Evolutionary conservation across 2,329 filamentous ascomycete genomes (phyloP).

Genomic region (Pyrenophora teres): DNA sequence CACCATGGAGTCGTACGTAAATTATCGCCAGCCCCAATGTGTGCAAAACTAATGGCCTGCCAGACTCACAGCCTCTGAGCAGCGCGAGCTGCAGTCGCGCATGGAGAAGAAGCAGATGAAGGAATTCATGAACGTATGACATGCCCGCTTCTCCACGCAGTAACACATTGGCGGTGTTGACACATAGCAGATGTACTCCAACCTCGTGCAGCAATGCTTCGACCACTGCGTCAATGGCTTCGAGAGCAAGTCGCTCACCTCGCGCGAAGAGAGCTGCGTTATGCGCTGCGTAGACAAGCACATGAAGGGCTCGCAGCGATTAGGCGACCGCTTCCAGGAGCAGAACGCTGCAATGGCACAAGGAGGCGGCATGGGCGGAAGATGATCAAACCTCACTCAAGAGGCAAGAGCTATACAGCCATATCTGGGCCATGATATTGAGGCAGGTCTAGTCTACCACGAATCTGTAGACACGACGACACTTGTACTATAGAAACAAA

Average conservation of each 20-base stretch:
- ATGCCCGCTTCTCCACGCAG: background rate
- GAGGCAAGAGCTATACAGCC: too few species aligned
- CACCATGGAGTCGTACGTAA: slow-evolving; percentile 46
- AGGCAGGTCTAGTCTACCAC: too few species aligned
- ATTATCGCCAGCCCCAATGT: background rate
- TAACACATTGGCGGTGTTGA: background rate
- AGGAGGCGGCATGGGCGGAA: slow-evolving; percentile 57
- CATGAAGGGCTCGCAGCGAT: slow-evolving; percentile 85
- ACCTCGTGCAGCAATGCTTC: slow-evolving; percentile 88
- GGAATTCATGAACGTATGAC: slow-evolving; percentile 93
- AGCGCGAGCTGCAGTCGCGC: slow-evolving; percentile 89
- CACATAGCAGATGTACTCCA: slow-evolving; percentile 67
- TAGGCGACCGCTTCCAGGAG: slow-evolving; percentile 88
- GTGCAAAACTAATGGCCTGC: slow-evolving; percentile 17
- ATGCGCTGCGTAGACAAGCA: slow-evolving; percentile 95
- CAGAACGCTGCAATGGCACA: slow-evolving; percentile 72
- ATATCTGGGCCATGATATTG: too few species aligned
- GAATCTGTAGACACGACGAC: background rate
- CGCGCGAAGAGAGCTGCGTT: slow-evolving; percentile 88
- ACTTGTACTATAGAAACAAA: slow-evolving; percentile 22
- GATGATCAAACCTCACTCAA: slow-evolving; percentile 21
- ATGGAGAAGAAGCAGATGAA: slow-evolving; percentile 99
- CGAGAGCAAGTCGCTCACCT: slow-evolving; percentile 90
- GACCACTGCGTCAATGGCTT: slow-evolving; percentile 97
- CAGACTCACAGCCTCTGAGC: slow-evolving; percentile 77